Conservation (phyloP, 2,329 filamentous ascomycete genomes). For the Zymoseptoria brevis region DNA sequence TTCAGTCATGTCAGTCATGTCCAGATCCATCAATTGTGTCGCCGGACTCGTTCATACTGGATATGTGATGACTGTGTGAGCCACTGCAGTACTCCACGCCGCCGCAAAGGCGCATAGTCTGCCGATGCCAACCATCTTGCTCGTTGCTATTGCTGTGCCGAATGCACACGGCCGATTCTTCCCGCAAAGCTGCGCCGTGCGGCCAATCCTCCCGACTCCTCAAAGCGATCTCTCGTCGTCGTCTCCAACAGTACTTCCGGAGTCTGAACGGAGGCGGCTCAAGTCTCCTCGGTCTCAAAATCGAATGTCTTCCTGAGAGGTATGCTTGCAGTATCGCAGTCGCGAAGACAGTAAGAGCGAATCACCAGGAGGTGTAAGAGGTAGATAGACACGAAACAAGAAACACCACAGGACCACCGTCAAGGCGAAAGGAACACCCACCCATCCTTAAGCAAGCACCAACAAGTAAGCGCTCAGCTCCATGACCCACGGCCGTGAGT, state of each 20-base stretch:
- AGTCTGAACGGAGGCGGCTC: neutral
- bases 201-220: neutral
- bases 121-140: conserved; percentile 8
- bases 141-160: neutral
- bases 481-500: neutral
- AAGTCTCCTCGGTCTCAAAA: neutral
- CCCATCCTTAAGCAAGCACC: neutral
- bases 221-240: neutral
- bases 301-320: neutral
- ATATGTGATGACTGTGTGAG: conserved; percentile 80
- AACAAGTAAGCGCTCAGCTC: neutral
- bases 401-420: neutral
- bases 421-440: neutral
- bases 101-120: conserved; percentile 5
- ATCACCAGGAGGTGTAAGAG: neutral
- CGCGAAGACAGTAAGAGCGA: neutral
- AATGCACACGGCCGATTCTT: neutral
- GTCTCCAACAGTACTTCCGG: no score
- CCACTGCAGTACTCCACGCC: conserved; percentile 30
- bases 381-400: neutral
- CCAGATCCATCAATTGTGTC: neutral
- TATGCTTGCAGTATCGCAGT: neutral
- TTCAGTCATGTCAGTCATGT: neutral
- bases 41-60: conserved; percentile 36
- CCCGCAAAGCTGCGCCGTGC: neutral